Base-by-base conservation (phyloP, 768 basidiomycete genomes). In the Termitomyces sp. region DNA sequence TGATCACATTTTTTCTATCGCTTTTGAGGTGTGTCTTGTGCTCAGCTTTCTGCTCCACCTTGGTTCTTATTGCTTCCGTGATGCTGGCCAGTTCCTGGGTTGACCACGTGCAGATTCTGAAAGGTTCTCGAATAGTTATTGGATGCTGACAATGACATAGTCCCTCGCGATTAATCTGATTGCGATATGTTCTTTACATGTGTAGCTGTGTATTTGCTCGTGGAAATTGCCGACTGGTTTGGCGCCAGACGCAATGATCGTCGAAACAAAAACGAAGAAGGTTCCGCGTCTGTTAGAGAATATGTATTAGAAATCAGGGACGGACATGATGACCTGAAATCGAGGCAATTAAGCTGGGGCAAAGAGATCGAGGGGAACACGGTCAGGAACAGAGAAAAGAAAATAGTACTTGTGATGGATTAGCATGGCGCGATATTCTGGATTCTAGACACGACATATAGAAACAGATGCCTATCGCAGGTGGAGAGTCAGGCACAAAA, bases 401-500 rank as follows among this genome's bases (percentile, higher is more conserved):
- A 42, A 51, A 40, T 53, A 53, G 46, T 55, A 57, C 62, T 63
- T 57, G 61, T 66, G 67, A 60, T 25, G 63, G 65, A 66, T 64
- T 64, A 63, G 57, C 51, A 34, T 52, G n/a, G 46, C 37, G 56
- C 45, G 55, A 38, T 56, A 56, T 38, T 65, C 55, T 8, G 40
- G 15, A 15, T 14, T 40, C 38, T 40, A 53, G 38, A 20, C 20
- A 12, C 36, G 36, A 15, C 37, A 10, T 10, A 5, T 5, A 48
- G 25, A 62, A 60, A 36, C 46, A 45, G 37, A 66, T 66, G 60
- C 68, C 66, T 66, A 69, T 69, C 68, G 66, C 34, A 65, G 60
- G 52, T 68, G 65, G 52, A 54, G 62, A 57, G 57, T 6, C 59
- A 64, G 66, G 61, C 58, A 64, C 61, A 20, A 46, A 56, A 32